Percentiles rank a stretch among this genome's conserved stretches.
phyloP scores from a whole-genome alignment of 257 asterid species.

The Eustoma russellianum region DNA sequence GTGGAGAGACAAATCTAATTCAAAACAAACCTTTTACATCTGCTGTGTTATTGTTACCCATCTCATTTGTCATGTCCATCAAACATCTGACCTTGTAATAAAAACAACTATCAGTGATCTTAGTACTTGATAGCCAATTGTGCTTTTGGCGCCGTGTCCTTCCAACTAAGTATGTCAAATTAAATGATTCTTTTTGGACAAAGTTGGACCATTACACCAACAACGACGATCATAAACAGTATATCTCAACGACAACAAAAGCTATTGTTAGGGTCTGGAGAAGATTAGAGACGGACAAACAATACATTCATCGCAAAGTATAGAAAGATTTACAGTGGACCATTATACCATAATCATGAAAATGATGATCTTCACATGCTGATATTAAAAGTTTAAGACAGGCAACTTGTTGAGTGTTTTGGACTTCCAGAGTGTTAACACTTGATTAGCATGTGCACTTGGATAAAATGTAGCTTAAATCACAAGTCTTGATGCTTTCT shows the following conservation, averaged over 20 bases:
- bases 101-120: constrained; percentile 12
- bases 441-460: constrained; percentile 40
- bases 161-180: constrained; percentile 10
- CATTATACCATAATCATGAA: constrained; percentile 29
- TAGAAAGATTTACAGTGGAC: too few species aligned
- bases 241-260: too few species aligned
- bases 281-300: too few species aligned
- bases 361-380: constrained; percentile 27
- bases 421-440: too few species aligned
- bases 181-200: constrained; percentile 1
- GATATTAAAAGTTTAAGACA: constrained; percentile 12
- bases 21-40: constrained; percentile 43
- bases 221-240: too few species aligned
- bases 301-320: too few species aligned
- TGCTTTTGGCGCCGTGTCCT: constrained; percentile 8
- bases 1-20: background rate
- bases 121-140: constrained; percentile 15
- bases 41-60: constrained; percentile 76
- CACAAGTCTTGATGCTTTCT: constrained; percentile 21
- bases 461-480: constrained; percentile 40
- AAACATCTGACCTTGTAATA: constrained; percentile 22
- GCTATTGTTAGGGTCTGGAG: too few species aligned
- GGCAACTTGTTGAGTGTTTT: too few species aligned
- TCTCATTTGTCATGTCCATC: constrained; percentile 28
- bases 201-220: too few species aligned